phyloP scores from a whole-genome alignment of 768 basidiomycete genomes.

The Mycena leptocephala region DNA sequence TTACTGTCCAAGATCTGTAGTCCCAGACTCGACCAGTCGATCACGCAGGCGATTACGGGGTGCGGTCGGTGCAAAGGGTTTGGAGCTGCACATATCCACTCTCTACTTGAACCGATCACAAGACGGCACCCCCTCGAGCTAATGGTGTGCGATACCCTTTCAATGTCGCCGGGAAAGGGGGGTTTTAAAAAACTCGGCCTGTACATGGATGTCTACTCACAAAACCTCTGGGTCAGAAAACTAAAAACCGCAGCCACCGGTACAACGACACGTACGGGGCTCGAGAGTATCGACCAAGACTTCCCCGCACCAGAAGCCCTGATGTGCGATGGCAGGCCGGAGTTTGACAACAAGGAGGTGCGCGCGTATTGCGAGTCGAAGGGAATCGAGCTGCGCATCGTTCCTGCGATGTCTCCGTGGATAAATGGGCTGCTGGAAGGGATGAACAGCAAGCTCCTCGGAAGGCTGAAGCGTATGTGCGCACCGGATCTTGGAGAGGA shows the following conservation, averaged over 20 bases:
- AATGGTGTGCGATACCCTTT: conserved; percentile 10
- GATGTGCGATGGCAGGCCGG: not conserved
- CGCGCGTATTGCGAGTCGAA: not conserved
- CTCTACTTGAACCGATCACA: conserved; percentile 7
- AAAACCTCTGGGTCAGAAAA: not conserved
- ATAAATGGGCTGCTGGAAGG: conserved; percentile 49
- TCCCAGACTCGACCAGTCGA: conserved; percentile 44
- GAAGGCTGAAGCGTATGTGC: conserved; percentile 37
- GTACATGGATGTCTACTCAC: conserved; percentile 10
- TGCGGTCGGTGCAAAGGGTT: conserved; percentile 36
- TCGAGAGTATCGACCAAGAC: not conserved
- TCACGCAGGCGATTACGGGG: conserved; percentile 41
- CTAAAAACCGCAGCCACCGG: not conserved
- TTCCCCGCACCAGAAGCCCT: not conserved
- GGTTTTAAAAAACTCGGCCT: conserved; percentile 5
- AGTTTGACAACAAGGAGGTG: not conserved
- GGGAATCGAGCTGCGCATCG: not conserved
- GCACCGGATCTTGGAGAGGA: conserved; percentile 41
- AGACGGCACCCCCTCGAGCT: conserved; percentile 1
- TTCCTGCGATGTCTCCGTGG: conserved; percentile 48
- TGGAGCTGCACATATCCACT: conserved; percentile 2
- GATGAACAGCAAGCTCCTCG: conserved; percentile 41
- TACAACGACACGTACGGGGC: not conserved
- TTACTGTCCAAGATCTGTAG: conserved; percentile 45
- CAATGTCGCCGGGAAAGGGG: conserved; percentile 14